phyloP scores from a whole-genome alignment of 2,329 filamentous ascomycete genomes.

The Penicillium sp. region DNA sequence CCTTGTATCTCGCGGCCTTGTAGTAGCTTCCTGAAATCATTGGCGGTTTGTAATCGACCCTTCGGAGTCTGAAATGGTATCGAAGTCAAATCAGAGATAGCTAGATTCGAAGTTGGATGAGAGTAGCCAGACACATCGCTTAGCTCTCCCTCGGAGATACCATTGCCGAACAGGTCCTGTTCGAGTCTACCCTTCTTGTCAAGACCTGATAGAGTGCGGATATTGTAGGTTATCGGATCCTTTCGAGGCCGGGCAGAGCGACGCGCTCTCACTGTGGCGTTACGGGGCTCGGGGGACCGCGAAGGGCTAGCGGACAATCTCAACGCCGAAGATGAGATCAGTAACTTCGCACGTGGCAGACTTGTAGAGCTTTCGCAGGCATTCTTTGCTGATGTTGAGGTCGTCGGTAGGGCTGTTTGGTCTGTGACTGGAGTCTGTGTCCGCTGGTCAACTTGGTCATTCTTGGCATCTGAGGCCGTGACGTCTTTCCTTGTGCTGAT shows the following conservation, averaged over 20 bases:
- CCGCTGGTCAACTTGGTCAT: neutral
- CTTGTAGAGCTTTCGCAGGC: neutral
- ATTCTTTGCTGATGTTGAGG: neutral
- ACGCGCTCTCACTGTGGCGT: constrained; percentile 6
- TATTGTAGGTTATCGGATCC: constrained; percentile 34
- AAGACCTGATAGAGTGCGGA: constrained; percentile 15
- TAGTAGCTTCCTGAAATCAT: constrained; percentile 20
- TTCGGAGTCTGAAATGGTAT: neutral
- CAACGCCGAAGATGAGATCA: neutral
- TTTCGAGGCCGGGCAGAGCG: constrained; percentile 29
- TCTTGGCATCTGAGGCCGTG: constrained; percentile 5
- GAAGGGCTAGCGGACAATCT: neutral
- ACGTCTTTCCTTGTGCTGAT: constrained; percentile 4
- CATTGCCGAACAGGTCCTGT: neutral
- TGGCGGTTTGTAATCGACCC: neutral
- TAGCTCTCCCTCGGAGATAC: neutral
- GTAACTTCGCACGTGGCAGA: neutral
- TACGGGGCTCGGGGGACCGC: neutral
- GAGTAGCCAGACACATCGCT: neutral
- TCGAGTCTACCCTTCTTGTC: neutral
- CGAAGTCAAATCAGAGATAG: neutral
- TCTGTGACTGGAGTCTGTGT: neutral
- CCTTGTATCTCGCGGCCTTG: constrained; percentile 32
- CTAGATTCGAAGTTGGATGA: neutral
- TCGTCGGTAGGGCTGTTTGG: neutral